Evolutionary conservation across 2,329 filamentous ascomycete genomes (phyloP).

Genomic region (Shiraia sp.): DNA sequence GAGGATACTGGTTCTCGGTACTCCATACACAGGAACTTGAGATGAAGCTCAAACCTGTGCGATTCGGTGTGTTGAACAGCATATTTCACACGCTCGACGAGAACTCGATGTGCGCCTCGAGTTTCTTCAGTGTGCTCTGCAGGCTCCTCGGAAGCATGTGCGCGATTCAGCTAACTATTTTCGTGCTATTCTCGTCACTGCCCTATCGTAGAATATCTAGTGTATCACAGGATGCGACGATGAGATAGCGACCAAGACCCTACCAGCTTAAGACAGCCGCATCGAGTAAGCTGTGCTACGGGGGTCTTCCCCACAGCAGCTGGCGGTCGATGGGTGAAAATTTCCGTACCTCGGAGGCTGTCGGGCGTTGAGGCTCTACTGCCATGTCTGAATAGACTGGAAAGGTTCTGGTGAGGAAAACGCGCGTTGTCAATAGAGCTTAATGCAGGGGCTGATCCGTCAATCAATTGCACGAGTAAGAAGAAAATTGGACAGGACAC

Average conservation of each 20-base stretch:
- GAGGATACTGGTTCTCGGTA: no score
- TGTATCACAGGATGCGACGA: not conserved
- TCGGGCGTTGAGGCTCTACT: slow-evolving; percentile 11
- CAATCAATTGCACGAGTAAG: no score
- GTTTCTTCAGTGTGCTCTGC: no score
- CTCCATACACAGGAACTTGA: no score
- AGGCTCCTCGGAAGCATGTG: no score
- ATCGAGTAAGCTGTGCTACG: slow-evolving; percentile 22
- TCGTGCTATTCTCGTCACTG: not conserved
- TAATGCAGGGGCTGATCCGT: no score
- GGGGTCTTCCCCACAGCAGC: slow-evolving; percentile 23
- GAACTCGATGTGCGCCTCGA: no score
- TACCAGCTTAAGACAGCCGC: slow-evolving; percentile 25
- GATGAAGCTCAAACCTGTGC: no score
- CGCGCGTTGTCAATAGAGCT: slow-evolving; percentile 16
- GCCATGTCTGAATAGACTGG: slow-evolving; percentile 15
- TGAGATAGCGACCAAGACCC: slow-evolving; percentile 5
- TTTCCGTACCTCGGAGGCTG: slow-evolving; percentile 6
- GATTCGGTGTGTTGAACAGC: no score
- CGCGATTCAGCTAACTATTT: no score
- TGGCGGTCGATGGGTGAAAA: slow-evolving; percentile 11
- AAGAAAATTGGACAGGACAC: slow-evolving; percentile 2
- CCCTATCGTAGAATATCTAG: not conserved
- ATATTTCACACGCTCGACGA: no score
- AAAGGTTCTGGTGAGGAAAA: slow-evolving; percentile 15